A percentile compares a stretch with the other conserved stretches of the same genome.
phyloP scores from a whole-genome alignment of 345 rosid species.

The Ceriops zippeliana region DNA sequence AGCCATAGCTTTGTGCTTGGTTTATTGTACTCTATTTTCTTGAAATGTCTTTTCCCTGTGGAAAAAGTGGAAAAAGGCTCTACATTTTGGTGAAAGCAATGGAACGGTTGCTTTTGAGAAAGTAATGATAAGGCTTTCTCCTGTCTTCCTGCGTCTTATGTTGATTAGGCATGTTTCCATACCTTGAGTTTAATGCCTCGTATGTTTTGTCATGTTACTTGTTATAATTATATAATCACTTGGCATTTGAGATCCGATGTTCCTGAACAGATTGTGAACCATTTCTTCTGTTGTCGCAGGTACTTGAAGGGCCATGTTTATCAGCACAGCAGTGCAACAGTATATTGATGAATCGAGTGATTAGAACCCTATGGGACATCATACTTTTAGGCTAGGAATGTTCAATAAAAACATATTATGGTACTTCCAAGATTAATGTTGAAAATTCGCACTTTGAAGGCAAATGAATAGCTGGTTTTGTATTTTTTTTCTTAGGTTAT shows the following conservation, averaged over 20 bases:
- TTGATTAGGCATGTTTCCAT: neutral
- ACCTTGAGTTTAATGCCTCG: neutral
- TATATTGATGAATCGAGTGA: conserved; percentile 24
- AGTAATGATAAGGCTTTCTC: neutral
- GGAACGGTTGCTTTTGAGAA: neutral
- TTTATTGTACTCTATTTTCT: too few species aligned
- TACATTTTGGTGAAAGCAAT: neutral
- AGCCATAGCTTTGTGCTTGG: neutral
- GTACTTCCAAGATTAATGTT: conserved; percentile 4
- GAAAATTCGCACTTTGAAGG: conserved; percentile 7
- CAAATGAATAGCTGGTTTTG: conserved; percentile 8
- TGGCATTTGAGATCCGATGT: neutral
- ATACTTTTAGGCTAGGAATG: conserved; percentile 12
- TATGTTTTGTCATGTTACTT: neutral
- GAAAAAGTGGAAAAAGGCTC: too few species aligned
- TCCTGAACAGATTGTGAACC: neutral
- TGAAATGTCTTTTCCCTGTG: neutral
- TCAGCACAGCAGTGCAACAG: conserved; percentile 36
- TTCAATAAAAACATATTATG: conserved; percentile 16
- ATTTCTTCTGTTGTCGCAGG: conserved; percentile 39
- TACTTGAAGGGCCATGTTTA: conserved; percentile 48
- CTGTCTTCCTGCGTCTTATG: neutral
- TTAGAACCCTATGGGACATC: conserved; percentile 14
- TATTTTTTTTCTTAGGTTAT: too few species aligned
- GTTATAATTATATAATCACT: neutral